phyloP scores from a whole-genome alignment of 441 rosid genomes.

The Isatis lusitanica region DNA sequence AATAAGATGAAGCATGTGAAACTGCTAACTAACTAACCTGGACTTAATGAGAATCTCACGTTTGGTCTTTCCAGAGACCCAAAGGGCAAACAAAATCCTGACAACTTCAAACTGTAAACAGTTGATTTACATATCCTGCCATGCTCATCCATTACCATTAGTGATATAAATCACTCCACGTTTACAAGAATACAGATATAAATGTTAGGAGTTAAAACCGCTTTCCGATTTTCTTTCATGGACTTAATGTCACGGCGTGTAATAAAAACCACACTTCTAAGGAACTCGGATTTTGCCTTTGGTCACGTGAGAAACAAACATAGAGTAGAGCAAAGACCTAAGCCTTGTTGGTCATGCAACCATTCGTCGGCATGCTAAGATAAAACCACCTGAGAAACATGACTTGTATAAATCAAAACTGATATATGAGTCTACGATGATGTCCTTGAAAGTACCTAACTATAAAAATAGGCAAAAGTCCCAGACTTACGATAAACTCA shows the following conservation, averaged over 20 bases:
- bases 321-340: neutral
- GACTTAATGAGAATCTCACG: slow-evolving; percentile 23
- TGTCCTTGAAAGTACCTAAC: neutral
- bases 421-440: neutral
- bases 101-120: neutral
- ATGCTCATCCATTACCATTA: neutral
- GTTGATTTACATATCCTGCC: neutral
- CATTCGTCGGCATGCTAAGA: neutral
- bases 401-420: neutral
- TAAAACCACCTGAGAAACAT: neutral
- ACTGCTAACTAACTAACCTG: slow-evolving; percentile 31
- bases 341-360: neutral
- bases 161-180: neutral
- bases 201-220: no score
- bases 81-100: slow-evolving; percentile 14
- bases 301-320: neutral
- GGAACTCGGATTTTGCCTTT: neutral
- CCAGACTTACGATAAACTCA: no score
- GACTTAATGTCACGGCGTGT: no score
- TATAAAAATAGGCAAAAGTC: no score
- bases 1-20: slow-evolving; percentile 39
- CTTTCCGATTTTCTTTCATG: no score
- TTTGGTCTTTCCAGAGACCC: slow-evolving; percentile 15
- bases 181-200: no score
- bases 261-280: no score